Evolutionary conservation across 768 basidiomycete species (phyloP), one percentile per base, ranked within the genome.

Genomic region (Suillus variegatus): DNA sequence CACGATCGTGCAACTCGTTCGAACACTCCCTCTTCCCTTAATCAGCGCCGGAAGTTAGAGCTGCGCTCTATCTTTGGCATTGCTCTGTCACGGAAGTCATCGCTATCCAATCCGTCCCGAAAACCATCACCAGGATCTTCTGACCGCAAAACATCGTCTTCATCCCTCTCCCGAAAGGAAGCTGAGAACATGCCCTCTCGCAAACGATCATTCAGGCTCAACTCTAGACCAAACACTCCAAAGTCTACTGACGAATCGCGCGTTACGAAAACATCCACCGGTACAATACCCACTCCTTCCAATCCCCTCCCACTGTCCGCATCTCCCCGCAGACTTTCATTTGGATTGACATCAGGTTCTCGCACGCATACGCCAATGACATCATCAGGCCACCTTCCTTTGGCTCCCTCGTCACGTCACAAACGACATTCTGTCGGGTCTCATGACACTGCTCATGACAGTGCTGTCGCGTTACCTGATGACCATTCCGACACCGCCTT

Each of bases 311-410:
- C 75, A n/a, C 62, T 76, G 56, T 75, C 75, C 7, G 75, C 76
- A 25, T 76, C 76, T 38, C 75, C 75, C 20, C 76, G 75, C 58
- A 74, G 76, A 16, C 66, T 76, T 22, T 76, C 75, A 1, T 76
- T 76, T 22, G 75, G 75, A 60, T 65, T 78, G 61, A 71, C 64
- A n/a, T 46, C 58, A 6, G 61, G 35, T 51, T 74, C 76, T 40
- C 77, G 75, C 22, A 70, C 68, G 47, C 68, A 61, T 61, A 71
- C 75, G 5, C 76, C 75, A 13, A 76, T 73, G 63, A 74, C 76
- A 18, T 77, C 75, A 18, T 62, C 75, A 10, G 61, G 62, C 0
- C 64, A 76, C 52, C 18, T 78, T 13, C 75, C 77, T 28, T 70
- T 76, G 13, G 72, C 74, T 14, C 66, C 40, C 9, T 25, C 62